phyloP scores from a whole-genome alignment of 192 early-diverging fungal species.

The Gaertneriomyces sp. region DNA sequence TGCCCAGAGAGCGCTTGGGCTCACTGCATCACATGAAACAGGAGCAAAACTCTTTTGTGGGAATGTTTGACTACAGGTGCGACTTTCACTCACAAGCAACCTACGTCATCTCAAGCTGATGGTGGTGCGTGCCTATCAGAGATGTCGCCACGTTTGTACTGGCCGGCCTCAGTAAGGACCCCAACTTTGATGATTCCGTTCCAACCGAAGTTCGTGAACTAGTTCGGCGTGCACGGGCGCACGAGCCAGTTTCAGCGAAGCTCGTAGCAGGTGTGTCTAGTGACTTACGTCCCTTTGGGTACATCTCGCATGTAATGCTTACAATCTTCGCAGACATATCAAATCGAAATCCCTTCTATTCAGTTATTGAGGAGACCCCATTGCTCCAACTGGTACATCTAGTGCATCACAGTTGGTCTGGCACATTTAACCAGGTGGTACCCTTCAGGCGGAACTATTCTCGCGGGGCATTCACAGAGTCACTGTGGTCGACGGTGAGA shows the following conservation, averaged over 20 bases:
- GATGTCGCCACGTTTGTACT: constrained; percentile 77
- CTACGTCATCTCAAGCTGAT: neutral
- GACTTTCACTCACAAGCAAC: neutral
- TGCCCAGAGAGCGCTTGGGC: neutral
- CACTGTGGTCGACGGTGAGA: constrained; percentile 62
- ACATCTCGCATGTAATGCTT: constrained; percentile 3
- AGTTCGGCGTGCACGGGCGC: constrained; percentile 46
- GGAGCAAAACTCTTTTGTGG: constrained; percentile 58
- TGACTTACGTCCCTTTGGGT: neutral
- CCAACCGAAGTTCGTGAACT: constrained; percentile 59
- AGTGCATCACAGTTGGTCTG: neutral
- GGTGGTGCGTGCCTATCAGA: constrained; percentile 26
- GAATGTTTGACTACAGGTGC: constrained; percentile 76
- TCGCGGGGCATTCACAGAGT: constrained; percentile 76
- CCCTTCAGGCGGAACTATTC: constrained; percentile 52
- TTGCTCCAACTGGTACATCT: constrained; percentile 59
- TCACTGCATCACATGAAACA: neutral
- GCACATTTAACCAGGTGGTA: neutral
- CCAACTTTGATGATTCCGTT: constrained; percentile 26
- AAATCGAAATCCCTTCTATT: constrained; percentile 78
- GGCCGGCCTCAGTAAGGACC: constrained; percentile 55
- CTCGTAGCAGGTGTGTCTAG: constrained; percentile 53
- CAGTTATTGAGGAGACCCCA: constrained; percentile 71
- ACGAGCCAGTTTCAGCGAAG: constrained; percentile 57
- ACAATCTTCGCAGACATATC: constrained; percentile 64